phyloP scores from a whole-genome alignment of 495 filamentous ascomycete genomes.

The Annulohypoxylon bovei region DNA sequence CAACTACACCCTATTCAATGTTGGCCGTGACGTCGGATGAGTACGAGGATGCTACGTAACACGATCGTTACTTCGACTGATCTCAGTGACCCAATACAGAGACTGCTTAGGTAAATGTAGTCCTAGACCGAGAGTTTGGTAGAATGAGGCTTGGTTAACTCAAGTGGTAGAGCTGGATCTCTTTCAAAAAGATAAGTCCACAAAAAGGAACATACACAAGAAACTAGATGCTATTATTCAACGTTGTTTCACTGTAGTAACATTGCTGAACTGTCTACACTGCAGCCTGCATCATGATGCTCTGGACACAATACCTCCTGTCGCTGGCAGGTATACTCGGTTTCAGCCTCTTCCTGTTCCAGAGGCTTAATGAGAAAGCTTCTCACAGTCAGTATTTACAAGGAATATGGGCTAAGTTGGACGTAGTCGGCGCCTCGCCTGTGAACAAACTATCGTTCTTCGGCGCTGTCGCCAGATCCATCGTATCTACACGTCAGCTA shows the following conservation, averaged over 20 bases:
- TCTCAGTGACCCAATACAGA: too few species aligned
- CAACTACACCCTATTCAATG: too few species aligned
- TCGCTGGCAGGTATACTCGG: not conserved
- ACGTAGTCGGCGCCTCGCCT: not conserved
- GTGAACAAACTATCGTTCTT: not conserved
- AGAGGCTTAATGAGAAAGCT: not conserved
- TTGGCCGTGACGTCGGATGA: too few species aligned
- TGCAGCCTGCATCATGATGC: not conserved
- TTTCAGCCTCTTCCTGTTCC: not conserved
- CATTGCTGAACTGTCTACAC: too few species aligned
- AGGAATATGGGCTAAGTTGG: not conserved
- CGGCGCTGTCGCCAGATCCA: not conserved
- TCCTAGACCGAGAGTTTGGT: too few species aligned
- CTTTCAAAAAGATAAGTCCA: too few species aligned
- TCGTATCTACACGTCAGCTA: not conserved
- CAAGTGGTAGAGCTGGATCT: too few species aligned
- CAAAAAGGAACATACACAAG: too few species aligned
- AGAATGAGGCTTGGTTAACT: too few species aligned
- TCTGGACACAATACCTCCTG: not conserved
- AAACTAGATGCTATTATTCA: not conserved
- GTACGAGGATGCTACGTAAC: too few species aligned
- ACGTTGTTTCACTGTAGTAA: not conserved
- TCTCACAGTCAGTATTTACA: not conserved
- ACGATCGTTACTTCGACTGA: too few species aligned
- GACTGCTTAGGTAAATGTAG: too few species aligned